Evolutionary conservation across 2,329 filamentous ascomycete genomes (phyloP).

Genomic region (Pyrenophora seminiperda): DNA sequence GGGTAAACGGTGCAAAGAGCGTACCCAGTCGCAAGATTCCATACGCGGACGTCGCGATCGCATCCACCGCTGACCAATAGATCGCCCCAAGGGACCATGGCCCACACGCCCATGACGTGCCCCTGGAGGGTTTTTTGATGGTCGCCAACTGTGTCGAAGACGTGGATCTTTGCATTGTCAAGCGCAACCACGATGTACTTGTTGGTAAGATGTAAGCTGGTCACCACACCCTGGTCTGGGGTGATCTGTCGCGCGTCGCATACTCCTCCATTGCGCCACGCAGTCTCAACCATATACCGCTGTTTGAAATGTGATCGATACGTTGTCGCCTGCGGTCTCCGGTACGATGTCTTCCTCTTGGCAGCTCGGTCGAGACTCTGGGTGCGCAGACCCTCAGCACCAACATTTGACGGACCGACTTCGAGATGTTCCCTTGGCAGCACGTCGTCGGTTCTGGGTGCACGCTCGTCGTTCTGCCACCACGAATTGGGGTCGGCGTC

Average conservation of each 20-base stretch:
- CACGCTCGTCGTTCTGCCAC: conserved; percentile 34
- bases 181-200: conserved; percentile 98
- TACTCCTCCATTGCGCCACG: conserved; percentile 90
- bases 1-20: conserved; percentile 28
- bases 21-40: conserved; percentile 93
- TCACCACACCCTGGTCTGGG: conserved; percentile 95
- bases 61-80: conserved; percentile 94
- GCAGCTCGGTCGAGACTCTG: conserved; percentile 63
- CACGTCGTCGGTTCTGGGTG: conserved; percentile 35
- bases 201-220: conserved; percentile 87
- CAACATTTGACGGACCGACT: conserved; percentile 49
- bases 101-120: conserved; percentile 99
- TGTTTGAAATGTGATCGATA: conserved; percentile 99
- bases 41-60: conserved; percentile 94
- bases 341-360: conserved; percentile 39
- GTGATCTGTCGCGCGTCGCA: conserved; percentile 87
- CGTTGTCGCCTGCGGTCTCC: conserved; percentile 70
- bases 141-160: conserved; percentile 90
- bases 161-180: conserved; percentile 98
- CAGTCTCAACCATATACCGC: conserved; percentile 93
- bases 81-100: conserved; percentile 98
- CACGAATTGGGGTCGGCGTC: conserved; percentile 31
- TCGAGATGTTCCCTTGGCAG: conserved; percentile 35
- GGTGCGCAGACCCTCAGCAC: conserved; percentile 54
- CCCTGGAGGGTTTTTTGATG: conserved; percentile 88